Conservation (phyloP, 352 stramenopile genomes). For the Poterioochromonas sp. region DNA sequence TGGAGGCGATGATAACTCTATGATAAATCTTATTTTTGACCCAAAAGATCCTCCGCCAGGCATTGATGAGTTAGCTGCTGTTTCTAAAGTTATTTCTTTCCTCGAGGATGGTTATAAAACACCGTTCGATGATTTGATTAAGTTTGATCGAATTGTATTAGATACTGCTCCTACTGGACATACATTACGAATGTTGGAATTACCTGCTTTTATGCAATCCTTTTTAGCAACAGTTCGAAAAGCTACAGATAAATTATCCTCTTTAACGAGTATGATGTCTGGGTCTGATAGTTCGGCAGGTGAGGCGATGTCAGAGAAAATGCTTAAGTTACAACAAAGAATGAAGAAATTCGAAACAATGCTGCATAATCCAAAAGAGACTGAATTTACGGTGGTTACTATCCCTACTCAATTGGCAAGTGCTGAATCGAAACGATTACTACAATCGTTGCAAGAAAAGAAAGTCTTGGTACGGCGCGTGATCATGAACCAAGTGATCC, state of each 20-base stretch:
- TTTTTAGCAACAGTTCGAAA: no score
- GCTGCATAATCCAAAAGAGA: slow-evolving; percentile 46
- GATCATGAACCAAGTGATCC: background rate
- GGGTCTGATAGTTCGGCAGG: slow-evolving; percentile 39
- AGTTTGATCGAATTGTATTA: slow-evolving; percentile 67
- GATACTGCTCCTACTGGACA: slow-evolving; percentile 72
- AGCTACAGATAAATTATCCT: no score
- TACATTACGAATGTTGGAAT: slow-evolving; percentile 61
- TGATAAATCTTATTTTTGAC: no score
- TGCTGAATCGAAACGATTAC: slow-evolving; percentile 52
- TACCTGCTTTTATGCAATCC: slow-evolving; percentile 73
- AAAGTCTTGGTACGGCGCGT: background rate
- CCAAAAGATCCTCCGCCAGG: slow-evolving; percentile 66
- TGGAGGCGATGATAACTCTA: slow-evolving; percentile 53
- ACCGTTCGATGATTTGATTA: no score
- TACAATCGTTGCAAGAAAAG: background rate
- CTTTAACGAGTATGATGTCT: slow-evolving; percentile 59
- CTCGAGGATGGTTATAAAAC: slow-evolving; percentile 43
- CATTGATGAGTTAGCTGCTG: slow-evolving; percentile 67
- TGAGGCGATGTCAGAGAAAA: background rate
- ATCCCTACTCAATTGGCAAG: slow-evolving; percentile 62
- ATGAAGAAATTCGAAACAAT: slow-evolving; percentile 41
- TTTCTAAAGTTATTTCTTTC: slow-evolving; percentile 62
- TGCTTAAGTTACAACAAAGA: background rate
- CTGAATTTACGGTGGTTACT: slow-evolving; percentile 65